A percentile compares a stretch with the other conserved stretches of the same genome.
These are phyloP conservation scores for Dissophora ornata DNA, from an alignment of 192 early-diverging fungal species.

Conservation along the genomic window DNA sequence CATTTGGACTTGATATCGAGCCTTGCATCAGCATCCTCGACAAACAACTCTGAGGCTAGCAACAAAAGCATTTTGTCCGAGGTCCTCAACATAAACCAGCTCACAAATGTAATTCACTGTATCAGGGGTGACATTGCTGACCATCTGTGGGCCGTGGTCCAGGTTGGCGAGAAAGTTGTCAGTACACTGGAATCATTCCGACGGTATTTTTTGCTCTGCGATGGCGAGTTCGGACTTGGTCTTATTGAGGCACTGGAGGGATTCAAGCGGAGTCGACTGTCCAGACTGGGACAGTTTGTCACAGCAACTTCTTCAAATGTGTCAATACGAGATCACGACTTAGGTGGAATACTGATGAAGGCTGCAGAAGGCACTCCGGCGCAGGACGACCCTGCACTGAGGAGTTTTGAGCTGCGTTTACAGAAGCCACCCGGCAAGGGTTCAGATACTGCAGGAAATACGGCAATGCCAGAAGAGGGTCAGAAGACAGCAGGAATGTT, in stretches of 20 bases:
- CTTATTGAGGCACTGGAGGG: slow-evolving; percentile 67
- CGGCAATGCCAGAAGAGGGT: neutral
- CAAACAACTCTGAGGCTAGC: slow-evolving; percentile 4
- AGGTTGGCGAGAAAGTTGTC: slow-evolving; percentile 70
- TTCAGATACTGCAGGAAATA: neutral
- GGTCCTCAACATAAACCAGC: slow-evolving; percentile 53
- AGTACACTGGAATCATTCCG: slow-evolving; percentile 68
- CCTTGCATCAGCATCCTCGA: slow-evolving; percentile 16
- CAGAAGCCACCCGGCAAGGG: neutral
- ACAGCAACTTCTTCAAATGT: slow-evolving; percentile 13
- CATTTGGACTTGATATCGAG: slow-evolving; percentile 27
- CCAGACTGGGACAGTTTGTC: slow-evolving; percentile 30
- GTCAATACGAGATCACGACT: slow-evolving; percentile 45
- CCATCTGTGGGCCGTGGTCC: slow-evolving; percentile 74
- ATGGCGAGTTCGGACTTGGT: slow-evolving; percentile 68
- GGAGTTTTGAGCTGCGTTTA: slow-evolving; percentile 29
- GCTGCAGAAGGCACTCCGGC: slow-evolving; percentile 33
- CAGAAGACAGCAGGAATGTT: slow-evolving; percentile 22
- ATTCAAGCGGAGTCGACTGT: slow-evolving; percentile 50
- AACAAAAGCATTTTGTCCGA: slow-evolving; percentile 35
- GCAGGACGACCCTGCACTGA: slow-evolving; percentile 26
- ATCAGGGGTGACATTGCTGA: slow-evolving; percentile 67
- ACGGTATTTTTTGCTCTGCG: slow-evolving; percentile 69
- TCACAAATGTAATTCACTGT: slow-evolving; percentile 50
- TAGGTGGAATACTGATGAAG: slow-evolving; percentile 26